Percentiles rank a stretch among this genome's conserved stretches.
Conservation (phyloP, 345 rosid genomes). For the Psidium friedrichsthalianum region DNA sequence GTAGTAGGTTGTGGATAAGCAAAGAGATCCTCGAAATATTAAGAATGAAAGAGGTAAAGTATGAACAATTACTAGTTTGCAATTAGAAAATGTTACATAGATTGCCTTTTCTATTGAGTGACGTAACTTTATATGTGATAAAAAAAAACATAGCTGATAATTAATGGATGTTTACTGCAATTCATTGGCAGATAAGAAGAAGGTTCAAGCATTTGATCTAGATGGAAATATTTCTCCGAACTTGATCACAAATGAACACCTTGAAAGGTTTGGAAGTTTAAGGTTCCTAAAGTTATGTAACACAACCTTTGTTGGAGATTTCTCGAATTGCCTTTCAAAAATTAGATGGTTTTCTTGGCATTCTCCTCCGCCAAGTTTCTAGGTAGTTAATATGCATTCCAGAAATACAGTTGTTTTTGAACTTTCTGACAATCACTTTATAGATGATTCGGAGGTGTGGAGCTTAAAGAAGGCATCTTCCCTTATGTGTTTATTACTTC, state of each 20-base stretch:
- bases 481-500: neutral
- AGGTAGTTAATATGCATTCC: neutral
- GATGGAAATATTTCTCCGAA: neutral
- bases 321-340: neutral
- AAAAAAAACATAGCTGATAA: neutral
- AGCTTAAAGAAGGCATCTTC: neutral
- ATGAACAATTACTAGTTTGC: neutral
- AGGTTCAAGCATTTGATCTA: neutral
- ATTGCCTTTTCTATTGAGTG: neutral
- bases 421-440: neutral
- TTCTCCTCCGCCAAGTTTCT: neutral
- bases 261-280: neutral
- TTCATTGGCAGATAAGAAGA: neutral
- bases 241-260: neutral
- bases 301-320: neutral
- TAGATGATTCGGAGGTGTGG: neutral
- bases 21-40: neutral
- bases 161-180: neutral
- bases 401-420: neutral
- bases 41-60: neutral
- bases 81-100: neutral
- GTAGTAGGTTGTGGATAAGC: neutral
- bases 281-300: neutral
- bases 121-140: neutral
- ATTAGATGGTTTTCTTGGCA: neutral